Conservation (phyloP, 345 rosid species). For the Psidium guajava region DNA sequence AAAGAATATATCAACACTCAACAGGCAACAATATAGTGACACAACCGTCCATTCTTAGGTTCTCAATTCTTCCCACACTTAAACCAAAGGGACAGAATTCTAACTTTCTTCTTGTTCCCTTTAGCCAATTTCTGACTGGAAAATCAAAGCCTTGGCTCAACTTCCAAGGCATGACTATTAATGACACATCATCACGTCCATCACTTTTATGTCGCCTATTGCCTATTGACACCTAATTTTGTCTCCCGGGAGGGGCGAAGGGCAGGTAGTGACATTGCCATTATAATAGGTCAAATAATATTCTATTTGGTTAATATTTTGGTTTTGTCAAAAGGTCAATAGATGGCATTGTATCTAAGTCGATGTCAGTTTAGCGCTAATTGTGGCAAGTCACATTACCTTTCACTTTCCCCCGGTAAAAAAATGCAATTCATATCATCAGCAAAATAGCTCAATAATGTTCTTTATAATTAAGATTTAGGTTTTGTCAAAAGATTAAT, state of each 20-base stretch:
- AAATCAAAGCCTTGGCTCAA: not conserved
- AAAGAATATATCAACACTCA: not conserved
- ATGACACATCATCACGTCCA: not conserved
- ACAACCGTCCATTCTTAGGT: not conserved
- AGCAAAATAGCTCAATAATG: not conserved
- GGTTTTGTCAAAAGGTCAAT: not conserved
- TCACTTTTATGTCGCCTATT: not conserved
- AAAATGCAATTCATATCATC: not conserved
- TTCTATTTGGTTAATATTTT: not conserved
- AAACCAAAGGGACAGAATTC: not conserved
- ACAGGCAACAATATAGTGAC: not conserved
- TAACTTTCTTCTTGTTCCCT: not conserved
- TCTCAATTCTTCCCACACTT: not conserved
- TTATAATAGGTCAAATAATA: not conserved
- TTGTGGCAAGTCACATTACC: not conserved
- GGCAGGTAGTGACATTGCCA: not conserved
- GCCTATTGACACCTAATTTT: no score
- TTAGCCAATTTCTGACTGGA: not conserved
- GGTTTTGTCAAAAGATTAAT: not conserved
- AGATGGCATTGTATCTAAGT: not conserved
- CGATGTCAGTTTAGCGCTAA: not conserved
- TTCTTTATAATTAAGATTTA: not conserved
- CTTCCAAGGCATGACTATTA: not conserved
- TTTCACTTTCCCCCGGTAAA: not conserved
- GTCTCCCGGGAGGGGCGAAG: no score